Evolutionary conservation across 164 flowering plant species (phyloP).

Genomic region (Umbilicus rupestris): DNA sequence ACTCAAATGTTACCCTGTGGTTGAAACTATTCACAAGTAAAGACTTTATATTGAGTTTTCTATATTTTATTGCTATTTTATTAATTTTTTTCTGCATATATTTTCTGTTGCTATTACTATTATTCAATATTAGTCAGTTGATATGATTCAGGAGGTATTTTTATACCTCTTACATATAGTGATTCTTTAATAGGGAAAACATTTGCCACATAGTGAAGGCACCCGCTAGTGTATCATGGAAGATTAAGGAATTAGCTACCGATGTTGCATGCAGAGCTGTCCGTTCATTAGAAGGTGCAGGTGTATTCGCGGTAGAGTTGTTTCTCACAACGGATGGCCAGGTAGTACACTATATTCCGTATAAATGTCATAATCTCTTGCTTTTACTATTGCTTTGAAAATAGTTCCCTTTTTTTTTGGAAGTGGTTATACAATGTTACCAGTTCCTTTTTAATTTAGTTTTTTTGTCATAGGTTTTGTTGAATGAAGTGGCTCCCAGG

Average conservation of each 20-base stretch:
- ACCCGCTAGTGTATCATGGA: slow-evolving; percentile 79
- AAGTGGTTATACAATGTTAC: neutral
- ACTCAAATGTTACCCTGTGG: slow-evolving; percentile 79
- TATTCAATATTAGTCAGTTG: neutral
- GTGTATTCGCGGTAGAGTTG: slow-evolving; percentile 92
- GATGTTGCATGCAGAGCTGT: slow-evolving; percentile 79
- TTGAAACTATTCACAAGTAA: slow-evolving; percentile 94
- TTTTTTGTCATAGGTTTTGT: slow-evolving; percentile 40
- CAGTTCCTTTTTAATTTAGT: neutral
- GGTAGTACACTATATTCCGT: slow-evolving; percentile 22
- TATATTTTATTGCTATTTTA: neutral
- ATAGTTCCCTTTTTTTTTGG: neutral
- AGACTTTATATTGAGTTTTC: slow-evolving; percentile 8
- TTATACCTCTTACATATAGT: neutral
- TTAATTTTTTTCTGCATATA: neutral
- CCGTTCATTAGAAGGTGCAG: slow-evolving; percentile 90
- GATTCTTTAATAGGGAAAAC: slow-evolving; percentile 47
- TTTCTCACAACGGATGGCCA: slow-evolving; percentile 73
- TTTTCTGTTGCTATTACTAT: neutral
- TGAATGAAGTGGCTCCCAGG: slow-evolving; percentile 98
- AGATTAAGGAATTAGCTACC: slow-evolving; percentile 51
- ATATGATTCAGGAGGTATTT: neutral
- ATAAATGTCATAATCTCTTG: neutral
- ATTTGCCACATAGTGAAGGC: slow-evolving; percentile 91
- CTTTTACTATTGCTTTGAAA: neutral